phyloP scores from a whole-genome alignment of 2,329 filamentous ascomycete genomes.

The Penicillium sp. region DNA sequence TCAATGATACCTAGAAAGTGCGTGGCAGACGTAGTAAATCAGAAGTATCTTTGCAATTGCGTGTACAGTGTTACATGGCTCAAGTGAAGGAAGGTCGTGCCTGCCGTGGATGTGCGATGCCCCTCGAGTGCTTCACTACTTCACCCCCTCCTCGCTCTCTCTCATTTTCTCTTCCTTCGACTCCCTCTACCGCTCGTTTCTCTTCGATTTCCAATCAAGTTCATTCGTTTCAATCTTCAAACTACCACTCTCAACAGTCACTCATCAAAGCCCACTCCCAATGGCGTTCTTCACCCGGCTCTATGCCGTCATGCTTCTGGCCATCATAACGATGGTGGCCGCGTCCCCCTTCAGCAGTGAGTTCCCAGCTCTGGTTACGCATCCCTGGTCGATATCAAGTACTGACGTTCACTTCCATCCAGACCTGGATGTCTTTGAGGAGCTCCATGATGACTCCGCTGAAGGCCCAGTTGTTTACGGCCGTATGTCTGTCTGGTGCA shows the following conservation, averaged over 20 bases:
- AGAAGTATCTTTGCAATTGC: neutral
- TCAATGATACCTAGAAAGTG: neutral
- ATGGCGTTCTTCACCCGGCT: conserved; percentile 10
- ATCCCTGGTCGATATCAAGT: too few relatives aligned
- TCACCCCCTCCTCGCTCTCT: neutral
- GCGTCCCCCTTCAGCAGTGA: conserved; percentile 19
- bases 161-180: conserved; percentile 1
- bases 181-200: neutral
- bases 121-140: conserved; percentile 1
- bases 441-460: neutral
- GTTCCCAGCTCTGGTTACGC: conserved; percentile 1
- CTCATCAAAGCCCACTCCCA: neutral
- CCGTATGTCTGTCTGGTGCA: neutral
- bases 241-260: conserved; percentile 1
- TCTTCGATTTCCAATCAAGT: neutral
- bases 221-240: neutral
- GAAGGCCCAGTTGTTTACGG: neutral
- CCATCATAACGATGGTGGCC: conserved; percentile 19
- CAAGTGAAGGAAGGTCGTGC: neutral
- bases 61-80: neutral
- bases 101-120: neutral
- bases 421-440: neutral
- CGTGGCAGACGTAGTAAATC: neutral
- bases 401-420: neutral
- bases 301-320: conserved; percentile 17